Base-by-base conservation (phyloP, 495 filamentous ascomycete genomes). In the Pyrenula massariospora region DNA sequence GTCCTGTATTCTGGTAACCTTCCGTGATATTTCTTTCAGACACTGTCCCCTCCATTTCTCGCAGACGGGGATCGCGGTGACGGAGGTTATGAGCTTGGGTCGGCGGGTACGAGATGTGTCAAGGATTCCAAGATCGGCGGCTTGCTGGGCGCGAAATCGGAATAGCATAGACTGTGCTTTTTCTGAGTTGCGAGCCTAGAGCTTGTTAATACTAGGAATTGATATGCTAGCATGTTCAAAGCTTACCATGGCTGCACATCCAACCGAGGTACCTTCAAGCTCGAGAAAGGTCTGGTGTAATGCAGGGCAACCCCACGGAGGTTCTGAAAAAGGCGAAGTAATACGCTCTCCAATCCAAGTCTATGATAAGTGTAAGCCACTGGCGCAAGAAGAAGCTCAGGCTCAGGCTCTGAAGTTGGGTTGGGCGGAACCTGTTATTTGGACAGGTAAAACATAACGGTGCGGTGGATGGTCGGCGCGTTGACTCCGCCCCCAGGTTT, bases 141-240 rank as follows among this genome's bases (percentile, higher is more conserved):
- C 94, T 77, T 97, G 93, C 64, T 91, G 85, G 66, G 95, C 93
- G 69, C 94, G 89, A 80, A 98, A 98, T 77, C 93, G 93, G 76
- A 95, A 98, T 71, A 98, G 94, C 93, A 98, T 98, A 22, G 92
- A 96, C 72, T 98, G 93, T 58, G 93, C 93, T 75, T 97, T 97
- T 80, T 96, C 92, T 24, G 87, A 89, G 70, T 98, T 98, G 58
- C 84, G 84, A 55, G 84, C 84, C 84, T 85, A 69, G 31, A 42
- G 31, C 31, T 5, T 42, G 31, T 42, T 42, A 42, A 42, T 15
- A 42, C 15, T 42, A 42, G n/a, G n/a, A 42, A 42, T 42, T 8
- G 31, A 5, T 42, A 15, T 42, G 31, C 8, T 42, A 42, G 5
- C 8, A 8, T 42, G 31, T 42, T 15, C 31, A 42, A 15, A 15